A percentile compares a stretch with the other conserved stretches of the same genome.
phyloP scores from a whole-genome alignment of 208 protist genomes.

The Wallacemonas collosoma region DNA sequence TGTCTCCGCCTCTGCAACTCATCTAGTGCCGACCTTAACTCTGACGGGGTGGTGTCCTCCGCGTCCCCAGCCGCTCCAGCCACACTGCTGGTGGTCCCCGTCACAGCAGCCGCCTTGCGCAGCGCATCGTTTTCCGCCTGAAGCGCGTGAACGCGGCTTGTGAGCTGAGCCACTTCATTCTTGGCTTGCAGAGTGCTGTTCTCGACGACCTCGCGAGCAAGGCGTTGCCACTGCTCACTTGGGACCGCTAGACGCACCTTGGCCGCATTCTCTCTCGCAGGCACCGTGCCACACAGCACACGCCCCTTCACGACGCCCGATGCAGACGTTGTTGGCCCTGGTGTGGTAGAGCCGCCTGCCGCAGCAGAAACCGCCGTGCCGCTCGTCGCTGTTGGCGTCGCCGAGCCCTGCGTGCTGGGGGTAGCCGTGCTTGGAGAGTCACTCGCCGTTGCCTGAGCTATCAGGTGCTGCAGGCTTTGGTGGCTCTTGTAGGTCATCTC shows the following conservation, averaged over 20 bases:
- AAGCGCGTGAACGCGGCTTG: not conserved
- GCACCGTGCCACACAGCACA: not conserved
- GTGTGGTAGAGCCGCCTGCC: not conserved
- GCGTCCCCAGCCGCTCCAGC: not conserved
- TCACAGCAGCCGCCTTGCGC: not conserved
- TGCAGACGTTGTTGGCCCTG: not conserved
- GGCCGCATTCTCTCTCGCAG: not conserved
- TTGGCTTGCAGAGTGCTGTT: not conserved
- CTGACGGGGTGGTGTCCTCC: not conserved
- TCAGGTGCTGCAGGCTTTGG: slow-evolving; percentile 36
- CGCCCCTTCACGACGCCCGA: slow-evolving; percentile 13
- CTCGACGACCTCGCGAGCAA: not conserved
- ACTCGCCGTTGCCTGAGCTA: slow-evolving; percentile 18
- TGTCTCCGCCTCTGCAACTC: not conserved
- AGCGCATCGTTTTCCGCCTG: slow-evolving; percentile 1
- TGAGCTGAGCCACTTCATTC: not conserved
- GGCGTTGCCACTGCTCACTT: not conserved
- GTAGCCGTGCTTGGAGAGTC: too few relatives aligned
- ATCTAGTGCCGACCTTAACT: slow-evolving; percentile 3
- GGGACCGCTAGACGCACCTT: not conserved
- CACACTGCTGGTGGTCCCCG: too few relatives aligned
- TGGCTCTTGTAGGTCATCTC: slow-evolving; percentile 34
- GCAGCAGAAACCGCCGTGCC: slow-evolving; percentile 18
- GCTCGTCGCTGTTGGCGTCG: slow-evolving; percentile 2
- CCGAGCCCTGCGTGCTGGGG: too few relatives aligned